Evolutionary conservation across 805 yeast genomes (phyloP), one percentile per base, ranked within the genome.

Genomic region (Cyberlindnera maritima): DNA sequence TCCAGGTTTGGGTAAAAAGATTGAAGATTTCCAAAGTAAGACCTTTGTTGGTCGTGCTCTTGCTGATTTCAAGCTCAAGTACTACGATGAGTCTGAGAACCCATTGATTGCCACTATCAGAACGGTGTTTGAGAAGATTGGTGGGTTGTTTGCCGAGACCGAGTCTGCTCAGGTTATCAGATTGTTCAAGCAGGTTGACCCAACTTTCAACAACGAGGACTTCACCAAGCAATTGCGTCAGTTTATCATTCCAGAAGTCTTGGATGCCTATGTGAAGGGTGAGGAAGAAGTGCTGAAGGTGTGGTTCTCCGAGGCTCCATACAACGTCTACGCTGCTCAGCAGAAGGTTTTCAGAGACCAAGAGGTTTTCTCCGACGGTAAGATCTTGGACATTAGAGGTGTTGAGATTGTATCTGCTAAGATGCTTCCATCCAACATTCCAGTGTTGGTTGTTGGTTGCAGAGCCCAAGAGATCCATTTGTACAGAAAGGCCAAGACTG

Each of bases 231-330:
- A 92, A 49, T 75, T 92, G 61, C 85, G 98, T 66, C 92, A 89
- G 61, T 94, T 83, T 69, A 88, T 94, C 53, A 81, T 94, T 47
- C 99, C 99, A 11, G 99, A 94, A 67, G 80, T 94, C 31, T 74
- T 94, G 61, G 99, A 94, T 62, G 97, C 98, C 8, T 91, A 90
- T 68, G 88, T 88, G 49, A 85, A 85, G 57, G 96, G 96, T 55
- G 97, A 94, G 58, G 92, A 83, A 53, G 76, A 75, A 42, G 83
- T 83, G 18, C 76, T 94, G 64, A 88, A 91, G 67, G 71, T 74
- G 59, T 94, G 99, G 99, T 80, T 94, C 49, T 84, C 95, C 41
- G 99, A 94, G 70, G 98, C 98, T 25, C 97, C 99, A 37, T 92
- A 71, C 72, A 92, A 92, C 65, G 95, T 94, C 49, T 89, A 96